These are phyloP conservation scores for Kwoniella botswanensis DNA, from an alignment of 768 basidiomycete species.

Conservation along the genomic window DNA sequence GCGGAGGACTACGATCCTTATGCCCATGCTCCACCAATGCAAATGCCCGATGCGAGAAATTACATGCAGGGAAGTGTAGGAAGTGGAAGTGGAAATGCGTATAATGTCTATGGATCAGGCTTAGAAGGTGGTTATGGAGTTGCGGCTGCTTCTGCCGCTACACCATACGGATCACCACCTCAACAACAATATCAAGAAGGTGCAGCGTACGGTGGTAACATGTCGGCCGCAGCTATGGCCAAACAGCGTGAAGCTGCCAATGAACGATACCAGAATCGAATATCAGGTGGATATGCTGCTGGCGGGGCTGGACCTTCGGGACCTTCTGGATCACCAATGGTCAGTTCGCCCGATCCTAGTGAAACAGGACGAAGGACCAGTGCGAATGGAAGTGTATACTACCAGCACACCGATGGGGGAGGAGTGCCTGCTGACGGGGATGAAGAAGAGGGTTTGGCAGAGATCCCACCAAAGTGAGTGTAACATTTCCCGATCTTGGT, in stretches of 20 bases:
- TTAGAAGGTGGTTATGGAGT: conserved; percentile 46
- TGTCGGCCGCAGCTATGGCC: conserved; percentile 32
- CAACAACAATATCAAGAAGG: conserved; percentile 9
- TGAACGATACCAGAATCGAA: conserved; percentile 20
- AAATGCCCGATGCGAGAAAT: conserved; percentile 48
- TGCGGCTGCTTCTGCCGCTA: conserved; percentile 34
- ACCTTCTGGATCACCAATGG: background rate
- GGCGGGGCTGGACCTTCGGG: conserved; percentile 8
- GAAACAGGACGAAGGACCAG: conserved; percentile 19
- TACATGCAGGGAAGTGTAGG: conserved; percentile 29
- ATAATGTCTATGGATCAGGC: conserved; percentile 35
- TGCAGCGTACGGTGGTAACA: conserved; percentile 16
- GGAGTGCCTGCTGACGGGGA: conserved; percentile 24
- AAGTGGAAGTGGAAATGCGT: conserved; percentile 13
- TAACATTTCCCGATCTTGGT: background rate
- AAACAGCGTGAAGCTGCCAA: conserved; percentile 39
- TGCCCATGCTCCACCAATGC: conserved; percentile 38
- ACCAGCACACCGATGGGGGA: conserved; percentile 51
- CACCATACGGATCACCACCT: conserved; percentile 25
- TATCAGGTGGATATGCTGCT: conserved; percentile 10
- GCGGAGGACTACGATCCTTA: conserved; percentile 40
- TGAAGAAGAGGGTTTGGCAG: conserved; percentile 21
- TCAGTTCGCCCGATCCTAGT: conserved; percentile 15
- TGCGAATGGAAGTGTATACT: conserved; percentile 38
- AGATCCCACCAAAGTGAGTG: conserved; percentile 55